These are phyloP conservation scores for Apostasia shenzhenica DNA, from an alignment of 106 monocot genomes.

Conservation along the genomic window DNA sequence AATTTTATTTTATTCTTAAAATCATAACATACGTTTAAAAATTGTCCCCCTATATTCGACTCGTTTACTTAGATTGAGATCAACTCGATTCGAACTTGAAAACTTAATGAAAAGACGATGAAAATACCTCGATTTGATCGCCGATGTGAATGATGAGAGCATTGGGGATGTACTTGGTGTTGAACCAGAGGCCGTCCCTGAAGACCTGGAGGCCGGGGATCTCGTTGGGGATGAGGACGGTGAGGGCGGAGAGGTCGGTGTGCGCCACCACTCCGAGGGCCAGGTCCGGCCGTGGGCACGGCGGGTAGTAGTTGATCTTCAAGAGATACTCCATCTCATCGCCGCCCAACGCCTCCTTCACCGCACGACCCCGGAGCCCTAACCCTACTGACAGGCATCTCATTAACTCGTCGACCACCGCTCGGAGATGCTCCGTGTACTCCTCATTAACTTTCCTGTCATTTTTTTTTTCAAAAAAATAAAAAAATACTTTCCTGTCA, in stretches of 20 bases:
- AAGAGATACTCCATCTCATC: conserved; percentile 44
- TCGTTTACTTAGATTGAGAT: too few species aligned
- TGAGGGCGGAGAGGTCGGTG: conserved; percentile 73
- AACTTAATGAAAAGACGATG: too few species aligned
- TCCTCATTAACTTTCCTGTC: conserved; percentile 57
- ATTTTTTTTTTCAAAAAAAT: neutral
- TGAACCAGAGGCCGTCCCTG: conserved; percentile 66
- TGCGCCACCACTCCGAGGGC: conserved; percentile 67
- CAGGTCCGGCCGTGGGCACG: conserved; percentile 68
- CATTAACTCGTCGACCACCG: conserved; percentile 36
- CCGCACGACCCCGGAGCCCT: conserved; percentile 26
- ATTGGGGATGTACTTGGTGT: conserved; percentile 46
- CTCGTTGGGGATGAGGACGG: conserved; percentile 75
- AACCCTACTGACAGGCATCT: conserved; percentile 43
- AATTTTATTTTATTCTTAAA: too few species aligned
- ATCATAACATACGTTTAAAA: too few species aligned
- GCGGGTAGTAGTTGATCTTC: conserved; percentile 88
- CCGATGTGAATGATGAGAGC: conserved; percentile 76
- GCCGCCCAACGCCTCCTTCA: conserved; percentile 53
- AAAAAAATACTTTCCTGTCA: too few species aligned
- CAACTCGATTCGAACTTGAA: too few species aligned
- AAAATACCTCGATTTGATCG: conserved; percentile 69
- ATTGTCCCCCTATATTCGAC: too few species aligned
- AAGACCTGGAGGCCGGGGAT: conserved; percentile 80
- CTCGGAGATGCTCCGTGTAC: conserved; percentile 33